Base-by-base conservation (phyloP, 768 basidiomycete species). In the Imleria badia region DNA sequence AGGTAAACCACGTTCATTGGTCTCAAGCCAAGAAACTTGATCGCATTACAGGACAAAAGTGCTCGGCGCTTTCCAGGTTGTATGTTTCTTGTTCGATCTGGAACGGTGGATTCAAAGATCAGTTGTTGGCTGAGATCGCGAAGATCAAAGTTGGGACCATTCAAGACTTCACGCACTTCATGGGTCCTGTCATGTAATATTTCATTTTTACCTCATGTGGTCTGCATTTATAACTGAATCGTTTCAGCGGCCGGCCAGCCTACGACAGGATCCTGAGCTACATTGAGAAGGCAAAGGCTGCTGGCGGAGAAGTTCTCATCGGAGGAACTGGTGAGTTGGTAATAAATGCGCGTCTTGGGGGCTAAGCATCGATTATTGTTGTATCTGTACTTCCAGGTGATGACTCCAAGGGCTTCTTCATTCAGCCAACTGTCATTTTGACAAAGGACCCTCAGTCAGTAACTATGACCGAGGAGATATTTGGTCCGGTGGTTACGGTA, bases 401-500 rank as follows among this genome's bases (percentile, higher is more conserved):
- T 67, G 87, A 89, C 70, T 93, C 92, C 22, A 91, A 84, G 65
- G 97, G 97, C 9, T 99, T 84, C 80, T 98, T 87, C 72, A 78
- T 99, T 54, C 84, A 94, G 69, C 97, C 97, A 5, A 99, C 97
- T 9, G 85, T 98, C 54, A 95, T 99, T 64, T 73, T 92, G 55
- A 96, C 88, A 62, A 89, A 90, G 66, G 92, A 98, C 68, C 94
- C 97, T 38, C 83, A 83, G 56, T 89, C 85, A 2, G 72, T 95
- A 41, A 95, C 94, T 2, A 91, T 99, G 84, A 82, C 81, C 8
- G 91, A 98, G 61, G 97, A 99, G 75, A 91, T 99, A 64, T 98
- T 99, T 64, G 97, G 97, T 1, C 97, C 97, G 23, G 95, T 98
- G 34, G 64, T 98, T 48, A 96, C 95, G 34, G 92, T 91, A 65